Evolutionary conservation across 75 land plant genomes (phyloP), one percentile per base, ranked within the genome.

Genomic region (Selaginella moellendorffii): DNA sequence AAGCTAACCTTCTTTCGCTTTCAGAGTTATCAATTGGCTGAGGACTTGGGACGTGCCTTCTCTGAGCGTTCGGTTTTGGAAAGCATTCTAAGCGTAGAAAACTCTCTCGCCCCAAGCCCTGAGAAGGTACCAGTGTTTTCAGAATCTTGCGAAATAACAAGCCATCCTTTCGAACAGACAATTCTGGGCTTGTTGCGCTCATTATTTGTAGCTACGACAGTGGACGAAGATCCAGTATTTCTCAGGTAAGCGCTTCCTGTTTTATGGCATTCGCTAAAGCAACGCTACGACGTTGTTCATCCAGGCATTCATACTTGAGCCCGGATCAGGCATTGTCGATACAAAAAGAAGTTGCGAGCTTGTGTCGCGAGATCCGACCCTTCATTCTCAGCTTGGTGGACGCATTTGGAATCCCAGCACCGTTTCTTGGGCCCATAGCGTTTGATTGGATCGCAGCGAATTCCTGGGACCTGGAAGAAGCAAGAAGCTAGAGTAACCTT

Each of bases 381-480:
- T 87, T 88, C 65, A 84, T 86, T 17, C 80, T 93, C 22, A 61
- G 78, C 17, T 51, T 93, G 20, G 90, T 93, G 23, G 78, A 74
- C 60, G 82, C 95, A 24, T 85, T 88, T 63, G 98, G 98, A 29
- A 81, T 93, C 21, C 98, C 98, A 14, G 84, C 80, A 63, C 68
- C 83, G 26, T 80, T 80, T 28, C 76, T 93, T 54, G 70, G 87
- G 28, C 96, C 98, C 17, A 79, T 93, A 53, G 96, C 96, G 8
- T 87, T 76, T 63, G 77, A 92, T 63, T 92, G 97, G 97, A 64
- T 92, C 30, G 84, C 80, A 23, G 78, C 80, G 30, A 85, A 92
- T 54, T 77, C 93, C 2, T 87, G 81, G 86, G 61, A 65, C 24
- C 26, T 46, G 30, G 72, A 25, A 0, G 18, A 65, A 58, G 54